phyloP scores from a whole-genome alignment of 768 basidiomycete species.

The Botryobasidium botryosum region DNA sequence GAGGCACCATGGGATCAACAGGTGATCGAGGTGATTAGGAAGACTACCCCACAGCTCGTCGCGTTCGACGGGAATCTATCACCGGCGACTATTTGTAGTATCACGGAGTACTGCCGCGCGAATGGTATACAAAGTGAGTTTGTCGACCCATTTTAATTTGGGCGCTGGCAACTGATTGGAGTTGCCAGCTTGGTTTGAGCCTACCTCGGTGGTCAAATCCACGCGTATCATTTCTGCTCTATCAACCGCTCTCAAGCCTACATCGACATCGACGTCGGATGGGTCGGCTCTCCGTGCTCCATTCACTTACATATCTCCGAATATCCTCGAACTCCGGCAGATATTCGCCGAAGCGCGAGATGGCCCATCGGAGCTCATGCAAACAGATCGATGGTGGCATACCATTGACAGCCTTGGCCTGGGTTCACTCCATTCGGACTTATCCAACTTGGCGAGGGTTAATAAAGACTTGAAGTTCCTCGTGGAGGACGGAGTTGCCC shows the following conservation, averaged over 20 bases:
- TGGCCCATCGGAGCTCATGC: conserved; percentile 28
- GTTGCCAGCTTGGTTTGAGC: conserved; percentile 34
- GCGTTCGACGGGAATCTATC: conserved; percentile 66
- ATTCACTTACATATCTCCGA: conserved; percentile 67
- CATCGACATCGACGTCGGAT: too few species aligned
- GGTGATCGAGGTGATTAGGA: conserved; percentile 35
- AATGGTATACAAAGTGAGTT: conserved; percentile 36
- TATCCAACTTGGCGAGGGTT: conserved; percentile 35
- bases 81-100: conserved; percentile 29
- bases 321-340: conserved; percentile 53
- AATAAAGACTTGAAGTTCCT: conserved; percentile 48
- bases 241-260: too few species aligned
- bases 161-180: too few species aligned
- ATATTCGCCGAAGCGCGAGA: conserved; percentile 20
- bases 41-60: conserved; percentile 38
- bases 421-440: conserved; percentile 36
- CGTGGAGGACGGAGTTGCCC: conserved; percentile 49
- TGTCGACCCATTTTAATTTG: not conserved
- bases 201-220: conserved; percentile 80
- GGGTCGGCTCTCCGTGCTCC: conserved; percentile 22
- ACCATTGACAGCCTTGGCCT: conserved; percentile 46
- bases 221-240: conserved; percentile 45
- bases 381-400: conserved; percentile 46
- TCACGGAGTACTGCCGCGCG: conserved; percentile 36
- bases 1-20: conserved; percentile 16